Evolutionary conservation across 2,329 filamentous ascomycete genomes (phyloP).

Genomic region (Diaporthe capsici): DNA sequence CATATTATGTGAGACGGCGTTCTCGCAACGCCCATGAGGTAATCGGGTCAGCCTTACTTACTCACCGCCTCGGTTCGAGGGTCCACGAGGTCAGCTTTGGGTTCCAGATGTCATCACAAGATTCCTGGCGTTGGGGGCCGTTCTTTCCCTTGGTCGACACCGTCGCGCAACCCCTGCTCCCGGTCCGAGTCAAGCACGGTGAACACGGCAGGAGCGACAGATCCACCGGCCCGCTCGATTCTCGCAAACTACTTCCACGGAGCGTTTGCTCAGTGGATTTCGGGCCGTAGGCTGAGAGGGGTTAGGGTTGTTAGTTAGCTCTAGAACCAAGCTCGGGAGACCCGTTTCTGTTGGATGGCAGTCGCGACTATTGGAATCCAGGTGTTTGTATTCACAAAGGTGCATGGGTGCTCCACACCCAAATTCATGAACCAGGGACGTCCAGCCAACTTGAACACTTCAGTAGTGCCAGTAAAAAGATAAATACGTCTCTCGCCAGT

Average conservation of each 20-base stretch:
- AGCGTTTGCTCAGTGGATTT: constrained; percentile 3
- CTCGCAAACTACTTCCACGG: constrained; percentile 33
- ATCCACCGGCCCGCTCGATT: constrained; percentile 16
- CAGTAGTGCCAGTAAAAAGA: too few relatives aligned
- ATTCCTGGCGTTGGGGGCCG: constrained; percentile 1
- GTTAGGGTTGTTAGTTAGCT: neutral
- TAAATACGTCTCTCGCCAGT: neutral
- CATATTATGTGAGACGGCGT: constrained; percentile 28
- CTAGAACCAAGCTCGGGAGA: neutral
- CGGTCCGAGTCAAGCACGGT: constrained; percentile 14
- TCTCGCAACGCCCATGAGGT: neutral
- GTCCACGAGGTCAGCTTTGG: neutral
- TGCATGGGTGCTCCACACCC: too few relatives aligned
- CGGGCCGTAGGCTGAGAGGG: neutral
- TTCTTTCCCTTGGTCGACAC: neutral
- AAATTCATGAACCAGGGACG: too few relatives aligned
- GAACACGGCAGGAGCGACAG: neutral
- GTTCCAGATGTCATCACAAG: neutral
- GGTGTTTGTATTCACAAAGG: too few relatives aligned
- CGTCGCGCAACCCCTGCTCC: neutral
- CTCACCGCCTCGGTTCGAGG: constrained; percentile 21
- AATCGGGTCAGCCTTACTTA: constrained; percentile 3
- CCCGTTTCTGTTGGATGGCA: neutral
- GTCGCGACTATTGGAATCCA: too few relatives aligned
- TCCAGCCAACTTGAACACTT: too few relatives aligned